Conservation (phyloP, 163 green algal species). For the Chloromonas sp. region DNA sequence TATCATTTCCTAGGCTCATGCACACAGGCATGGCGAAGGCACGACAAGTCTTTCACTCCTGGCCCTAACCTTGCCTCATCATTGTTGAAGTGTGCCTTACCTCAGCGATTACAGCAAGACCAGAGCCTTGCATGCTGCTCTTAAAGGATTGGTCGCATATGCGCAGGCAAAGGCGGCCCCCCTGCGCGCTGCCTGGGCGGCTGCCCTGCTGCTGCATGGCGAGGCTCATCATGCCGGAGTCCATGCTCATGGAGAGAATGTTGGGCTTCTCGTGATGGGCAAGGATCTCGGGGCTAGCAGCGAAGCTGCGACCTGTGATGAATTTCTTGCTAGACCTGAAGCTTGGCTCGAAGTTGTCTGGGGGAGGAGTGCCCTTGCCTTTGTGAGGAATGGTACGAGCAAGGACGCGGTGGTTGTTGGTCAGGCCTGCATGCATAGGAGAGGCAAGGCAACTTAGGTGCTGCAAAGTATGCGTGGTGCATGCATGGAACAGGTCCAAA, state of each 20-base stretch:
- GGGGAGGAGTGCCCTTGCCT: conserved; percentile 2
- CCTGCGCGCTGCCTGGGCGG: too few relatives aligned
- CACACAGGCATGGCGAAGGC: too few relatives aligned
- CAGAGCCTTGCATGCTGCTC: too few relatives aligned
- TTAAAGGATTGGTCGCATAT: too few relatives aligned
- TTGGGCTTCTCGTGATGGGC: not conserved
- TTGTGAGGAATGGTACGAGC: not conserved
- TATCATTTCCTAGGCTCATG: too few relatives aligned
- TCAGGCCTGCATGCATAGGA: conserved; percentile 3
- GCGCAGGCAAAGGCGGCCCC: too few relatives aligned
- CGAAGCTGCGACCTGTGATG: not conserved
- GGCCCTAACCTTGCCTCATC: too few relatives aligned
- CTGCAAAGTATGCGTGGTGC: too few relatives aligned
- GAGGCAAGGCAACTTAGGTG: not conserved
- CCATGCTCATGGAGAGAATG: conserved; percentile 2
- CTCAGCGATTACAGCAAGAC: too few relatives aligned
- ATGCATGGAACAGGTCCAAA: too few relatives aligned
- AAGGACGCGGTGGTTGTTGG: not conserved
- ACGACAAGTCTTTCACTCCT: too few relatives aligned
- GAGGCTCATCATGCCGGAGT: not conserved
- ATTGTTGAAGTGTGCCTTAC: too few relatives aligned
- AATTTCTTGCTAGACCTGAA: not conserved
- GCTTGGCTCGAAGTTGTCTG: not conserved
- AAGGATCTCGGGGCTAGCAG: not conserved
- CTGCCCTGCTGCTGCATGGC: not conserved